Evolutionary conservation across 2,329 filamentous ascomycete species (phyloP), one percentile per base, ranked within the genome.

Genomic region (Aspergillus japonicus): DNA sequence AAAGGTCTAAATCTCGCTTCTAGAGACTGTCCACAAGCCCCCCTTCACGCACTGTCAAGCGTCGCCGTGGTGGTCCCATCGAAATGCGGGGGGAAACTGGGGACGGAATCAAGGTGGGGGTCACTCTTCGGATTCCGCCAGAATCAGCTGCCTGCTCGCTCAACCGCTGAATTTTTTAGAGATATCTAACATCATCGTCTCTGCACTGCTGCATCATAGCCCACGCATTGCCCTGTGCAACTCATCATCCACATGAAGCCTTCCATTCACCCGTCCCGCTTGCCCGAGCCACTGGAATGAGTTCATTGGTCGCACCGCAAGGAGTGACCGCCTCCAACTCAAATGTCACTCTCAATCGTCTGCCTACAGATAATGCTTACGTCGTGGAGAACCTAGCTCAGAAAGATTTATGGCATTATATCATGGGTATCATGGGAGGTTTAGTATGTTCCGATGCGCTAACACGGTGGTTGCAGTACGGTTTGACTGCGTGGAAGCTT

Each of bases 181-280:
- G 23, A 23, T 23, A 23, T 23, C 23, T 23, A 35, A 5, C 33
- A 35, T 16, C 5, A 12, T 44, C 39, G 4, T 44, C 39, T 19
- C 39, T 44, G 39, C 39, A 44, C 6, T 44, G 14, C 39, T 19
- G 16, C n/a, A 44, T 44, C 39, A 44, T 19, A 16, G n/a, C 16
- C 39, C n/a, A n/a, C 16, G 14, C 5, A 6, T 8, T 10, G 16
- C 39, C 39, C 2, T 19, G 35, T 35, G n/a, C 35, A 53, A 16
- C 31, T 35, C 50, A 51, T n/a, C 51, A 12, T 44, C 23, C 51
- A 53, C 50, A 39, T 53, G 50, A 53, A 44, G 7, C 14, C 31
- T 39, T 52, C 23, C 51, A 26, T 31, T 53, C 35, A 52, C 19
- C 50, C 50, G 51, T 53, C 35, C 51, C 51, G 35, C 51, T 39